These are phyloP conservation scores for Helicocarpus griseus DNA, from an alignment of 2,329 filamentous ascomycete genomes.

Conservation along the genomic window DNA sequence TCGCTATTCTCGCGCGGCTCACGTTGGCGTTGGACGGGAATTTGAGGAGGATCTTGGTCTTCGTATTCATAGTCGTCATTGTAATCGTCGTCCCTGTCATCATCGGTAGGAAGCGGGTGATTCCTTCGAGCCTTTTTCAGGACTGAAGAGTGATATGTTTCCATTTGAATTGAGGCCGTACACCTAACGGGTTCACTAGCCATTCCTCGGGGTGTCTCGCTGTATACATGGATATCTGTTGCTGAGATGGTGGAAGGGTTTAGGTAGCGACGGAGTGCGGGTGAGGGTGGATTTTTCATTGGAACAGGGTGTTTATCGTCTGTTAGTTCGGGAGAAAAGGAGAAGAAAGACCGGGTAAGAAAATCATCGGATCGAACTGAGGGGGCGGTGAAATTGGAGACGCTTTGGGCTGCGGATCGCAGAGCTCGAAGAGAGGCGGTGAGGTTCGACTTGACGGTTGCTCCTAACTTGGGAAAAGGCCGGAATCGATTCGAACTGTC, in stretches of 20 bases:
- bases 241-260: slow-evolving; percentile 45
- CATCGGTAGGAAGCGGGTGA: slow-evolving; percentile 33
- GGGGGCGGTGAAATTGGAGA: slow-evolving; percentile 48
- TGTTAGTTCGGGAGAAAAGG: slow-evolving; percentile 47
- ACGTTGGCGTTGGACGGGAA: slow-evolving; percentile 44
- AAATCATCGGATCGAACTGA: slow-evolving; percentile 49
- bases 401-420: slow-evolving; percentile 51
- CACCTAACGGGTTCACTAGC: slow-evolving; percentile 24
- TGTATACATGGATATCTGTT: slow-evolving; percentile 36
- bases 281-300: slow-evolving; percentile 44
- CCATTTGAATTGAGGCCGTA: slow-evolving; percentile 52
- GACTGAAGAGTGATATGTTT: slow-evolving; percentile 44
- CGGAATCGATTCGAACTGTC: slow-evolving; percentile 22
- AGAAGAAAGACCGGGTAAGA: slow-evolving; percentile 48
- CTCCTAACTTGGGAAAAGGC: slow-evolving; percentile 33
- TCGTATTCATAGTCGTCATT: not conserved
- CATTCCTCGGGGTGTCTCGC: slow-evolving; percentile 29
- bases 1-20: slow-evolving; percentile 55
- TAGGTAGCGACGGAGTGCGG: slow-evolving; percentile 50
- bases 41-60: slow-evolving; percentile 26
- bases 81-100: not conserved
- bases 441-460: slow-evolving; percentile 53
- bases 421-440: slow-evolving; percentile 53
- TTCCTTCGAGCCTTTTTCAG: slow-evolving; percentile 13
- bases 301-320: slow-evolving; percentile 51